These are phyloP conservation scores for Oxyria digyna DNA, from an alignment of 148 eudicot species.

Conservation along the genomic window DNA sequence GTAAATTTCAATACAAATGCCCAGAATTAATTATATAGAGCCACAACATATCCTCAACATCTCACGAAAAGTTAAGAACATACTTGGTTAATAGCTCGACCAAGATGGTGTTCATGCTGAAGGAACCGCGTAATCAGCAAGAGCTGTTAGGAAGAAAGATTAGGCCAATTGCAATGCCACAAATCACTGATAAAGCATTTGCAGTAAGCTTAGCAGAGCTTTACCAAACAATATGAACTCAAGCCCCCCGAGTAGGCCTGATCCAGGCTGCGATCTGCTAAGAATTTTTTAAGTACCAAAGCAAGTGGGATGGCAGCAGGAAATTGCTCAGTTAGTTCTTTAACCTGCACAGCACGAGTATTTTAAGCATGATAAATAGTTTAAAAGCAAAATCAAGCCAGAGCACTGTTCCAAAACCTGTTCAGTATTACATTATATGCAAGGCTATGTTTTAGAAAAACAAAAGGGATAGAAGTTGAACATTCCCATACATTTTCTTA, in stretches of 20 bases:
- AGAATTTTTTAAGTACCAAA: constrained; percentile 82
- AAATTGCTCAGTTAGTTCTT: constrained; percentile 82
- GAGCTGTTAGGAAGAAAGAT: constrained; percentile 26
- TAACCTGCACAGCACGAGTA: constrained; percentile 42
- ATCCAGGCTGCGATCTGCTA: constrained; percentile 94
- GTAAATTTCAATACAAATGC: not conserved
- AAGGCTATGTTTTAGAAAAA: not conserved
- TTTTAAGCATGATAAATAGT: not conserved
- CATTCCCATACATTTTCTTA: not conserved
- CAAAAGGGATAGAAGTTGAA: not conserved
- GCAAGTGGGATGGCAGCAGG: constrained; percentile 92
- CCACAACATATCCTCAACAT: not conserved
- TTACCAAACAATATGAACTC: constrained; percentile 96
- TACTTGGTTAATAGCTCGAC: constrained; percentile 80
- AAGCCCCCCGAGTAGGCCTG: constrained; percentile 97
- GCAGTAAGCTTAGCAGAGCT: constrained; percentile 3
- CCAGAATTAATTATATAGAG: not conserved
- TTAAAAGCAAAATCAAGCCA: not conserved
- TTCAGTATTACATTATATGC: not conserved
- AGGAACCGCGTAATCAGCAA: constrained; percentile 86
- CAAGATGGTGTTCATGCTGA: constrained; percentile 96
- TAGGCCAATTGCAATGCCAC: not conserved
- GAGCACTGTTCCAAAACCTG: not conserved
- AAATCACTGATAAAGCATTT: not conserved
- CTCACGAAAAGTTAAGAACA: not conserved